phyloP scores from a whole-genome alignment of 2,329 filamentous ascomycete genomes.

The Epichloe bromicola region DNA sequence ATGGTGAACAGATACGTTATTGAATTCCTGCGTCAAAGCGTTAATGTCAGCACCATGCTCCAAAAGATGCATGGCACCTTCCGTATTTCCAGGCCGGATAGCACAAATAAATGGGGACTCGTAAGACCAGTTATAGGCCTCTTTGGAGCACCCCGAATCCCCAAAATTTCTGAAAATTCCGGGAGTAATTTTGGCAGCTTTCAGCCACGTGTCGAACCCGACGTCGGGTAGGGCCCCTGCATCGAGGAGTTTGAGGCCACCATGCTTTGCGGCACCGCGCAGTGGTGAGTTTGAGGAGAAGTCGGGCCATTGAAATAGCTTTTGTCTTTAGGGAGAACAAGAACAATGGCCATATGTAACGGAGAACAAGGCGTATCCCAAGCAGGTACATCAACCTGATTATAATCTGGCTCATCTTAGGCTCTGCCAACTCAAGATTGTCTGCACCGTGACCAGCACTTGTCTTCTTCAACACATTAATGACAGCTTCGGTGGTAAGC shows the following conservation, averaged over 20 bases:
- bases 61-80: constrained; percentile 45
- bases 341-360: constrained; percentile 64
- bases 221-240: too few relatives aligned
- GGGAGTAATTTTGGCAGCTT: too few relatives aligned
- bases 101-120: constrained; percentile 58
- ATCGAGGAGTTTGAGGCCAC: too few relatives aligned
- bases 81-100: constrained; percentile 26
- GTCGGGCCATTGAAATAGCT: constrained; percentile 47
- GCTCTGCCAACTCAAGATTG: constrained; percentile 38
- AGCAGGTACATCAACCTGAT: constrained; percentile 62
- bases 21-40: constrained; percentile 31
- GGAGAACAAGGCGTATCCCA: constrained; percentile 68
- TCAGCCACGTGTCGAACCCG: too few relatives aligned
- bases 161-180: constrained; percentile 13
- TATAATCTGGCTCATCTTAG: constrained; percentile 60
- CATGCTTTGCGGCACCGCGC: too few relatives aligned
- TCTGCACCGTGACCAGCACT: constrained; percentile 15
- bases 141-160: constrained; percentile 34
- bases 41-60: constrained; percentile 53
- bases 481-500: constrained; percentile 57
- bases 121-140: constrained; percentile 30
- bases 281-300: too few relatives aligned
- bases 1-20: constrained; percentile 21
- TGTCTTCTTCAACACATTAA: constrained; percentile 50
- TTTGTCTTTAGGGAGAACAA: constrained; percentile 48